phyloP scores from a whole-genome alignment of 176 grass and related monocot species.

The Microstegium vimineum region DNA sequence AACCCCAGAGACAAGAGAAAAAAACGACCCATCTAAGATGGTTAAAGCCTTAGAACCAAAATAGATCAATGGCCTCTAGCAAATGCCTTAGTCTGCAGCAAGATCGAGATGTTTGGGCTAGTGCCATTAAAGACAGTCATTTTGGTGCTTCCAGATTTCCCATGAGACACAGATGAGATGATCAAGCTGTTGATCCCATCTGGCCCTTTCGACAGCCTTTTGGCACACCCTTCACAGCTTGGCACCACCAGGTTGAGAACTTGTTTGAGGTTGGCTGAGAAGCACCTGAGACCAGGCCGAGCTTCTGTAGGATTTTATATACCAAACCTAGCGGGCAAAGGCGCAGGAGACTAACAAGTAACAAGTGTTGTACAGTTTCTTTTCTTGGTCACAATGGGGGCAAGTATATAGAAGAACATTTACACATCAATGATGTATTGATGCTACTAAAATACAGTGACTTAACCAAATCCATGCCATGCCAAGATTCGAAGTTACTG shows the following conservation, averaged over 20 bases:
- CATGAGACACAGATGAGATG: not conserved
- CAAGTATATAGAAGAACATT: not conserved
- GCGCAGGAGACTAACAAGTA: not conserved
- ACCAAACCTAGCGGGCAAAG: not conserved
- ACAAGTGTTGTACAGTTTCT: not conserved
- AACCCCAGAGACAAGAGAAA: not conserved
- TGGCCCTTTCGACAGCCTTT: not conserved
- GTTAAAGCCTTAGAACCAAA: not conserved
- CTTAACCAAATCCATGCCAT: constrained; percentile 17
- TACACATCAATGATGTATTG: not conserved
- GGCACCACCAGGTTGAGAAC: not conserved
- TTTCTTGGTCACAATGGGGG: not conserved
- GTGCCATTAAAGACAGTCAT: no score
- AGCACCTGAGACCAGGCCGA: not conserved
- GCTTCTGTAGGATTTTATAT: not conserved
- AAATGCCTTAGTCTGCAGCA: no score
- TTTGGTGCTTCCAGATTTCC: not conserved
- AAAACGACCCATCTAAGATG: not conserved
- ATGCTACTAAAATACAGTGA: not conserved
- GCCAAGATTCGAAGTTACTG: not conserved
- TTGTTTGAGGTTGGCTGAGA: not conserved
- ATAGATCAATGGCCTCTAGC: no score
- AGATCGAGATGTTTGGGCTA: no score
- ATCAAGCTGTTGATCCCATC: not conserved
- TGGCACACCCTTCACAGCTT: not conserved